Evolutionary conservation across 2,329 filamentous ascomycete genomes (phyloP).

Genomic region (Penicillium olsonii): DNA sequence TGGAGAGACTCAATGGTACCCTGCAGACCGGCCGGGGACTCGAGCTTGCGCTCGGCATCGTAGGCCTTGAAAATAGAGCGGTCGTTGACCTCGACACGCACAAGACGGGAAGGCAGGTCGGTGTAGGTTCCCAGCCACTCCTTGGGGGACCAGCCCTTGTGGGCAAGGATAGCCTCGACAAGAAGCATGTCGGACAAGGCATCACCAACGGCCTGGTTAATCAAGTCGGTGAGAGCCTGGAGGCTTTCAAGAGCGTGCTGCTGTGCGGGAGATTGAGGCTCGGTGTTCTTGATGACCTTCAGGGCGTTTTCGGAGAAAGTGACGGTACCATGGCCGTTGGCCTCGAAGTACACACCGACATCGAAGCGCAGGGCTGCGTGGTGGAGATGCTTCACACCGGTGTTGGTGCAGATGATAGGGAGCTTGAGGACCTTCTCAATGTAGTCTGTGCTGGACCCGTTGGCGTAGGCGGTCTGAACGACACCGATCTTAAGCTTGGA

Average conservation of each 20-base stretch:
- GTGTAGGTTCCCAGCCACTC: constrained; percentile 94
- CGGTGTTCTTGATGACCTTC: constrained; percentile 72
- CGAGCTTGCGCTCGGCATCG: constrained; percentile 86
- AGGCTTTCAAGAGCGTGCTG: constrained; percentile 86
- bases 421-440: constrained; percentile 84
- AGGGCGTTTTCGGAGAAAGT: constrained; percentile 87
- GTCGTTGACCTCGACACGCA: constrained; percentile 85
- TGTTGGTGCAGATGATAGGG: constrained; percentile 88
- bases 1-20: constrained; percentile 83
- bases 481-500: constrained; percentile 87
- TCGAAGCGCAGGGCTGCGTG: constrained; percentile 95
- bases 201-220: constrained; percentile 98
- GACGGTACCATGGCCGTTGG: constrained; percentile 95
- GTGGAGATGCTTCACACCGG: constrained; percentile 96
- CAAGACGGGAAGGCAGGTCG: constrained; percentile 92
- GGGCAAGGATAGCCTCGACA: constrained; percentile 91
- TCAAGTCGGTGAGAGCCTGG: constrained; percentile 79
- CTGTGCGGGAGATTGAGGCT: constrained; percentile 88
- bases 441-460: constrained; percentile 90
- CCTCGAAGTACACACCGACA: constrained; percentile 97
- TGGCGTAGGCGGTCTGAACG: constrained; percentile 96
- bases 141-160: constrained; percentile 86
- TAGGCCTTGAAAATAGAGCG: constrained; percentile 88
- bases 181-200: constrained; percentile 94
- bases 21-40: constrained; percentile 76